These are phyloP conservation scores for Solanum phureja DNA, from an alignment of 257 asterid species.

Conservation along the genomic window DNA sequence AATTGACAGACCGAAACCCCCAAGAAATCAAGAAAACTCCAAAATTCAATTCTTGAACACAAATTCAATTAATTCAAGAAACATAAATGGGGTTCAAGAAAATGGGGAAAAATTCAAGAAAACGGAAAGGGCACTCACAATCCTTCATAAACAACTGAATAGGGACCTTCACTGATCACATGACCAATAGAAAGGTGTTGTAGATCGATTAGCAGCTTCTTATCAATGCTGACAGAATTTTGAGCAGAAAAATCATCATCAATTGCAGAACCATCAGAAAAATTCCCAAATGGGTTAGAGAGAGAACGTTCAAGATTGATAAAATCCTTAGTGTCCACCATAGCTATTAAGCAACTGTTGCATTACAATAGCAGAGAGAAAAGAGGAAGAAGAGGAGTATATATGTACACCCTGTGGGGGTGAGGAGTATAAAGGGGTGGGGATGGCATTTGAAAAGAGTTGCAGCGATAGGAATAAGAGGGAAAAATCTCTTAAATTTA, in stretches of 20 bases:
- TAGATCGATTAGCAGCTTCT: constrained; percentile 27
- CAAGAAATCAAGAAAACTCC: not conserved
- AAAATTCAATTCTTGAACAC: not conserved
- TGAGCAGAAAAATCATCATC: not conserved
- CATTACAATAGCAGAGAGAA: constrained; percentile 4
- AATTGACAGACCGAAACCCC: not conserved
- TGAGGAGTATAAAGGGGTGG: not conserved
- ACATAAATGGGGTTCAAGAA: not conserved
- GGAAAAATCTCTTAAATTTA: constrained; percentile 15
- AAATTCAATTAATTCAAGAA: not conserved
- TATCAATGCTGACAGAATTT: constrained; percentile 13
- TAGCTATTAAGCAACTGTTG: constrained; percentile 1
- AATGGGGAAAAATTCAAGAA: not conserved
- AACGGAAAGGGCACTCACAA: constrained; percentile 21
- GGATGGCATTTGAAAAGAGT: constrained; percentile 22
- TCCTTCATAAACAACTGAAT: constrained; percentile 47
- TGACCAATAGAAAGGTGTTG: constrained; percentile 29
- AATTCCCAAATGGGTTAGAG: not conserved
- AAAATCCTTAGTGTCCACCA: not conserved
- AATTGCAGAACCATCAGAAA: not conserved
- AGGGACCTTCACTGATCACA: constrained; percentile 37
- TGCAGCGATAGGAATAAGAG: constrained; percentile 25
- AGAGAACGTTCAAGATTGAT: not conserved
- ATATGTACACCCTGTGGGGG: not conserved
- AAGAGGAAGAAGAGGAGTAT: not conserved